phyloP scores from a whole-genome alignment of 495 filamentous ascomycete species.

The Haplographium delicatum region DNA sequence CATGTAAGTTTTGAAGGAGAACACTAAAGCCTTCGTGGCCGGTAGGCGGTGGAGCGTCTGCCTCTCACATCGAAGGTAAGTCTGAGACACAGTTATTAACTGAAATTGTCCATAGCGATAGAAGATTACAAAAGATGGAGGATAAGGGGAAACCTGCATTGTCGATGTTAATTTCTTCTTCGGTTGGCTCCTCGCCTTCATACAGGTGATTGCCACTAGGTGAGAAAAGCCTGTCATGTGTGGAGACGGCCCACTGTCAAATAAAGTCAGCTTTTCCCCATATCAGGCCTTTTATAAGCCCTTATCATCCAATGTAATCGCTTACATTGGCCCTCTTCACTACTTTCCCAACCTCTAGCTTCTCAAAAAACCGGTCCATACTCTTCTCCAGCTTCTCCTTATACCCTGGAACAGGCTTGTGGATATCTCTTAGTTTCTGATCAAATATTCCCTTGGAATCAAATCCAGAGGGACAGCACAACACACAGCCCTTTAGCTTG shows the following conservation, averaged over 20 bases:
- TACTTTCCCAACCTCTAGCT: constrained; percentile 47
- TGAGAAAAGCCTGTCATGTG: constrained; percentile 48
- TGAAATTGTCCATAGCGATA: background rate
- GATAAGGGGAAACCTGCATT: constrained; percentile 4
- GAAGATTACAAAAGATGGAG: background rate
- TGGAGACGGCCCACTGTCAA: constrained; percentile 58
- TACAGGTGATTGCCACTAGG: constrained; percentile 45
- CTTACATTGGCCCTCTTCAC: constrained; percentile 52
- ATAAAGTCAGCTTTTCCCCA: background rate
- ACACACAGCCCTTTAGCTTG: constrained; percentile 59
- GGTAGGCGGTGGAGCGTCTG: constrained; percentile 75
- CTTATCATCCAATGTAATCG: background rate
- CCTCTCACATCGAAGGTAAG: constrained; percentile 62
- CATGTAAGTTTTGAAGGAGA: constrained; percentile 76
- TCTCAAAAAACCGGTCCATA: constrained; percentile 73
- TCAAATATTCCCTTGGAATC: constrained; percentile 59
- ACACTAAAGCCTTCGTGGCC: constrained; percentile 58
- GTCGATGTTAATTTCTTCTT: constrained; percentile 26
- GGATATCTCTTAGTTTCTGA: constrained; percentile 58
- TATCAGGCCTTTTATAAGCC: background rate
- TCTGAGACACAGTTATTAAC: constrained; percentile 28
- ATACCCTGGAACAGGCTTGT: constrained; percentile 66
- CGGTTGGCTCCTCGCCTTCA: constrained; percentile 35
- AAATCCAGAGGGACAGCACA: constrained; percentile 72
- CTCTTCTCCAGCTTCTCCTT: constrained; percentile 61